These are phyloP conservation scores for Erodium trifolium DNA, from an alignment of 441 rosid genomes.

Conservation along the genomic window DNA sequence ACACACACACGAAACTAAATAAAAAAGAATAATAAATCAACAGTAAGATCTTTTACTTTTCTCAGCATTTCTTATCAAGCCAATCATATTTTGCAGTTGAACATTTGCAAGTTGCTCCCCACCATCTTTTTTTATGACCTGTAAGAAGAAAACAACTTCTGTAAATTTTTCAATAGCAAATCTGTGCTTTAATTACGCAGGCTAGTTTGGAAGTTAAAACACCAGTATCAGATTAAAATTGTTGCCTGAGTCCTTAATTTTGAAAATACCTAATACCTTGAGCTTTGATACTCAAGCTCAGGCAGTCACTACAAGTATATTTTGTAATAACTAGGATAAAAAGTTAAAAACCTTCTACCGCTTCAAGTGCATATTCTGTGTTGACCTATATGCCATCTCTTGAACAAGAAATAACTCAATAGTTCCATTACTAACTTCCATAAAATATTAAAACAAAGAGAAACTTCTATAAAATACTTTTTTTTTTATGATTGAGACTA, in stretches of 20 bases:
- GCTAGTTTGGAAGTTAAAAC: not conserved
- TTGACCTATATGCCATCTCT: not conserved
- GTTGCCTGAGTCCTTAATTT: not conserved
- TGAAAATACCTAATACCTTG: not conserved
- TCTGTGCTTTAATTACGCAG: not conserved
- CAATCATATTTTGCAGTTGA: constrained; percentile 57
- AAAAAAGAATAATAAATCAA: constrained; percentile 11
- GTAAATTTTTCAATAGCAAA: not conserved
- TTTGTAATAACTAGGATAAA: not conserved
- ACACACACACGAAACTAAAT: not conserved
- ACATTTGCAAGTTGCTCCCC: constrained; percentile 27
- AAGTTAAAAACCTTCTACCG: not conserved
- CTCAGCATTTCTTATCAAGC: constrained; percentile 78
- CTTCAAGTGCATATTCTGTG: not conserved
- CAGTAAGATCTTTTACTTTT: constrained; percentile 39
- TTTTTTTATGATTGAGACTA: not conserved
- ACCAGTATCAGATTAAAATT: not conserved
- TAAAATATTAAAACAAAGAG: too few species aligned
- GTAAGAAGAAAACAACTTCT: constrained; percentile 19
- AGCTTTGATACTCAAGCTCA: not conserved
- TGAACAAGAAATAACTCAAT: not conserved
- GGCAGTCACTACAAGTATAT: not conserved
- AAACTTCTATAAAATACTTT: not conserved
- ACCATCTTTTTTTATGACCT: constrained; percentile 43
- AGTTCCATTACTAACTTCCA: not conserved